phyloP scores from a whole-genome alignment of 352 stramenopile species.

The Phytophthora europaea region DNA sequence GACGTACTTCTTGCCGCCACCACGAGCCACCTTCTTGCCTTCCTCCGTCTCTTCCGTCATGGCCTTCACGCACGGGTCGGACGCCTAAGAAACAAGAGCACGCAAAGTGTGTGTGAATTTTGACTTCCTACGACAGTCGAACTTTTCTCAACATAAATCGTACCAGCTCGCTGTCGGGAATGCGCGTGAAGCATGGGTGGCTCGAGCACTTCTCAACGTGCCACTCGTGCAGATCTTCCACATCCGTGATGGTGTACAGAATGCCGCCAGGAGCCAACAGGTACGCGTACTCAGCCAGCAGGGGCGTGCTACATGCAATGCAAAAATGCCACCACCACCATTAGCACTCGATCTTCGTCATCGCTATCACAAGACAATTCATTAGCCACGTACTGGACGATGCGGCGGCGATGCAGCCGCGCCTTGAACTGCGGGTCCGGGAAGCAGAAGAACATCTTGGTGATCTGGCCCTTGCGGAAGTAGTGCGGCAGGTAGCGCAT shows the following conservation, averaged over 20 bases:
- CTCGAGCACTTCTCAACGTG: conserved; percentile 95
- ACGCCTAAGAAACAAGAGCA: conserved; percentile 39
- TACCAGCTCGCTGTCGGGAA: conserved; percentile 90
- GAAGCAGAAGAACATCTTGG: conserved; percentile 99
- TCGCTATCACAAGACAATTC: neutral
- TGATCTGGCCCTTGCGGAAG: conserved; percentile 89
- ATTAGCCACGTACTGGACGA: conserved; percentile 78
- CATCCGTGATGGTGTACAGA: conserved; percentile 99
- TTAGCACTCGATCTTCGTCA: conserved; percentile 5
- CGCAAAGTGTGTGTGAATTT: neutral
- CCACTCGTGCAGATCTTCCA: conserved; percentile 98
- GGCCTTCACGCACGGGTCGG: conserved; percentile 94
- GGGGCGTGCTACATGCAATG: conserved; percentile 63
- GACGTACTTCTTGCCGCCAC: conserved; percentile 91
- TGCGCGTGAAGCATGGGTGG: conserved; percentile 95
- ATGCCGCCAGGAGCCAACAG: conserved; percentile 92
- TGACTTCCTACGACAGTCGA: neutral
- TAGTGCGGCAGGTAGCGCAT: conserved; percentile 95
- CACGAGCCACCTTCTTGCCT: conserved; percentile 97
- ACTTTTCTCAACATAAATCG: conserved; percentile 8
- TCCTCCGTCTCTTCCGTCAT: conserved; percentile 99
- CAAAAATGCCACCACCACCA: conserved; percentile 2
- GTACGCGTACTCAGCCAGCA: conserved; percentile 99
- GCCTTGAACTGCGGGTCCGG: conserved; percentile 99
- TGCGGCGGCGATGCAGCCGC: conserved; percentile 97